phyloP scores from a whole-genome alignment of 2,329 filamentous ascomycete genomes.

The Claviceps paspali region DNA sequence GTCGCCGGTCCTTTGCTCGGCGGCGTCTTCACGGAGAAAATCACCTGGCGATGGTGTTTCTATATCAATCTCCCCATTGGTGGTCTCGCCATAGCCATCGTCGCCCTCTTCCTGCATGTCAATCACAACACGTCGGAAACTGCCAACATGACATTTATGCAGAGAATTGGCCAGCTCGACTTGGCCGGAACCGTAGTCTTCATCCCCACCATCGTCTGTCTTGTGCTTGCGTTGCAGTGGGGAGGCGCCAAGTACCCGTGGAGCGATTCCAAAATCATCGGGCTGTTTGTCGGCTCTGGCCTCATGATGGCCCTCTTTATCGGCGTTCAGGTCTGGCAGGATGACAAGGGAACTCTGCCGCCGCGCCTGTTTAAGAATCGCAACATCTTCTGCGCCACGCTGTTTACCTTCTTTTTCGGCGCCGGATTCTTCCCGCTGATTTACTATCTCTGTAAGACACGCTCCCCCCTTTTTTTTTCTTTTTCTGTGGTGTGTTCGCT shows the following conservation, averaged over 20 bases:
- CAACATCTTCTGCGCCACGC: no score
- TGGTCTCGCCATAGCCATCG: slow-evolving; percentile 28
- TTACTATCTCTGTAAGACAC: no score
- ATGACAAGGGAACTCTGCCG: no score
- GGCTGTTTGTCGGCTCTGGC: slow-evolving; percentile 33
- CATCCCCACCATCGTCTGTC: slow-evolving; percentile 34
- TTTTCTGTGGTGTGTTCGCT: no score
- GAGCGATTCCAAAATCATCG: slow-evolving; percentile 32
- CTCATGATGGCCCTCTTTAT: slow-evolving; percentile 33
- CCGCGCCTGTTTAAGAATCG: no score
- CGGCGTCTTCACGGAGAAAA: slow-evolving; percentile 32
- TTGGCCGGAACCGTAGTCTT: slow-evolving; percentile 38
- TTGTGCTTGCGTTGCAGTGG: slow-evolving; percentile 42
- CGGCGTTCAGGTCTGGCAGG: slow-evolving; percentile 26
- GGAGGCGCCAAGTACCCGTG: slow-evolving; percentile 37
- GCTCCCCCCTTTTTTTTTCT: no score
- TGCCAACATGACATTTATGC: no score
- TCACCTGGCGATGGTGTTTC: slow-evolving; percentile 39
- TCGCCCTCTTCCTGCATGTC: slow-evolving; percentile 30
- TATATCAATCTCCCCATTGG: slow-evolving; percentile 31
- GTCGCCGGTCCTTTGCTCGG: slow-evolving; percentile 36
- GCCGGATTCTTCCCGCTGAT: no score
- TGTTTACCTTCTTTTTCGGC: no score
- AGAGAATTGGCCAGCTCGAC: no score
- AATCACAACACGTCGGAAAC: no score